Evolutionary conservation across 495 filamentous ascomycete species (phyloP), one percentile per base, ranked within the genome.

Genomic region (Eremomyces bilateralis): DNA sequence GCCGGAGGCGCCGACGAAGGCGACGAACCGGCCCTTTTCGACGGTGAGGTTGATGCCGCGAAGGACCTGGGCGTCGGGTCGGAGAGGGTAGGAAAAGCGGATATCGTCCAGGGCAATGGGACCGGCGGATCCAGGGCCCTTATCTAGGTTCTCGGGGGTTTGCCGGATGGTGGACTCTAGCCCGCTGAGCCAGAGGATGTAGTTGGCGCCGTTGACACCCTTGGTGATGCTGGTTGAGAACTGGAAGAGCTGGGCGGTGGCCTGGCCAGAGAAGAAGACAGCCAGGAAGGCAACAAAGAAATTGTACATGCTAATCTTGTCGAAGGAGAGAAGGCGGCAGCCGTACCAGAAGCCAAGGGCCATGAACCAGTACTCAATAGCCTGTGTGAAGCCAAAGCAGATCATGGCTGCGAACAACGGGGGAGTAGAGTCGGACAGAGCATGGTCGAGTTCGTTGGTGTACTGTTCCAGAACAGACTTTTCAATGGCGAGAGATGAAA

Each of bases 1-100:
- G 19, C 48, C 48, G 0, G 83, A 93, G 3, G 65, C 51, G 10
- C 82, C 83, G 12, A 88, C 81, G 20, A 92, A 67, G 3, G 80
- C 80, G 2, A 69, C 76, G 38, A 63, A 73, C 0, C 62, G 67
- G 15, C 69, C 68, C 0, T 58, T 42, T 4, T 58, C 38, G 38
- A 92, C 64, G 1, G 42, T 53, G n/a, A 90, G 47, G 22, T 58
- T 69, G 30, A 90, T 47, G 29, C 65, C 51, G 10, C 55, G 56
- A 3, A 93, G 56, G 4, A 76, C 66, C 0, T 33, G 40, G 1
- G 63, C 52, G 3, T 44, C 51, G 0, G 64, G 63, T 0, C 69
- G 56, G 2, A 59, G 58, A 0, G 79, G 75, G 49, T 92, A 91
- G 2, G 66, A 56, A 43, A 91, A 91, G 12, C 50, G 61, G 0